Conservation (phyloP, 352 stramenopile species). For the Phytophthora boehmeriae region DNA sequence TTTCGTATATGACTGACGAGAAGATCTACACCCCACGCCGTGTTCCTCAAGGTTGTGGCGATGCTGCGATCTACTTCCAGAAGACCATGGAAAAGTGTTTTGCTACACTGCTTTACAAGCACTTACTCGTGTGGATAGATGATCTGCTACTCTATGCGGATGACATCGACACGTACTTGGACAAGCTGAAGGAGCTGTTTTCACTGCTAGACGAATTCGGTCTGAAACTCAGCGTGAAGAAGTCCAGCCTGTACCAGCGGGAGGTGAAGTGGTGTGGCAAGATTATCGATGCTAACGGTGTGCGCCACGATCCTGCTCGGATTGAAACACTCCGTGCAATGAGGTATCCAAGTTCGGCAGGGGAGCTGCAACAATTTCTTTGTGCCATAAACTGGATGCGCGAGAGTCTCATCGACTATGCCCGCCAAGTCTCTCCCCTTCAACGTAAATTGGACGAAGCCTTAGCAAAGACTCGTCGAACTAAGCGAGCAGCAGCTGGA, state of each 20-base stretch:
- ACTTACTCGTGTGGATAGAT: no score
- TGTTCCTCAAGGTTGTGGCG: conserved; percentile 16
- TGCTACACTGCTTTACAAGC: conserved; percentile 5
- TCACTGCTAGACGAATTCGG: conserved; percentile 17
- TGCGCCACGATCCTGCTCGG: background rate
- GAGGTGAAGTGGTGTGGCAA: conserved; percentile 26
- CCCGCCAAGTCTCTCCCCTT: background rate
- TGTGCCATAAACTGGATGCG: conserved; percentile 6
- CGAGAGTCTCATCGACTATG: background rate
- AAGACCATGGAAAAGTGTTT: conserved; percentile 19
- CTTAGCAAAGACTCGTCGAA: conserved; percentile 1
- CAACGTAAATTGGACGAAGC: background rate
- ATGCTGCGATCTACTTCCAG: conserved; percentile 13
- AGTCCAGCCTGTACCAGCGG: conserved; percentile 22
- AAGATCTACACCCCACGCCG: conserved; percentile 28
- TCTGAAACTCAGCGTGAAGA: conserved; percentile 28
- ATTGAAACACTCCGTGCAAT: no score
- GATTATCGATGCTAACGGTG: background rate
- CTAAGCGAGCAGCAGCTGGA: background rate
- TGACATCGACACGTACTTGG: no score
- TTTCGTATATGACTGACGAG: conserved; percentile 27
- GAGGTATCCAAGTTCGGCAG: conserved; percentile 1
- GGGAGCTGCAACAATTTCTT: conserved; percentile 7
- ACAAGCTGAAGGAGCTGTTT: conserved; percentile 26
- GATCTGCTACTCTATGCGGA: no score